These are phyloP conservation scores for Suillus variegatus DNA, from an alignment of 768 basidiomycete genomes.

Conservation along the genomic window DNA sequence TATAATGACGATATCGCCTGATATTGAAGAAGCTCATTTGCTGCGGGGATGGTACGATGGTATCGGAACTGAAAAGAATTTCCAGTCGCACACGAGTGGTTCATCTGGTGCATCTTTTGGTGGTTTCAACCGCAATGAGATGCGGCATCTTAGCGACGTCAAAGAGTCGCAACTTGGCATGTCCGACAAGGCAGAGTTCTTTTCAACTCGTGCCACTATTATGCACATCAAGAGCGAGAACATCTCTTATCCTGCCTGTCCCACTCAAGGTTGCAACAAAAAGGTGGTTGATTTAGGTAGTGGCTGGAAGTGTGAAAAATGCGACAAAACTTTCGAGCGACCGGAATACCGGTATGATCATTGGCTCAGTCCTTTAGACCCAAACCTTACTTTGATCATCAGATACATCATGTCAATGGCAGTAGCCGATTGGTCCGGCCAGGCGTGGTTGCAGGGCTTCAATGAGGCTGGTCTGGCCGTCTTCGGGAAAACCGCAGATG, in stretches of 20 bases:
- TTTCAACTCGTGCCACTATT: slow-evolving; percentile 79
- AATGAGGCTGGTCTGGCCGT: slow-evolving; percentile 84
- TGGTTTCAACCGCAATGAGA: slow-evolving; percentile 68
- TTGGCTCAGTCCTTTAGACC: background rate
- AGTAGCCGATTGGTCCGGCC: slow-evolving; percentile 86
- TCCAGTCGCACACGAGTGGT: slow-evolving; percentile 68
- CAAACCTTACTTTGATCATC: slow-evolving; percentile 8
- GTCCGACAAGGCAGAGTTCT: slow-evolving; percentile 78
- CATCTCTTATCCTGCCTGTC: slow-evolving; percentile 89
- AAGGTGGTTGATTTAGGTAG: slow-evolving; percentile 74
- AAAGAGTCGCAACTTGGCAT: slow-evolving; percentile 76
- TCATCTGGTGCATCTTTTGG: slow-evolving; percentile 38
- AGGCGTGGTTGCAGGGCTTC: slow-evolving; percentile 93
- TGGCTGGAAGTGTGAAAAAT: slow-evolving; percentile 94
- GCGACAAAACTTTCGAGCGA: slow-evolving; percentile 63
- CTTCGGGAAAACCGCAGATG: slow-evolving; percentile 78
- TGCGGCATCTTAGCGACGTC: slow-evolving; percentile 74
- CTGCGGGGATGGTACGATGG: slow-evolving; percentile 93
- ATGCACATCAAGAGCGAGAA: slow-evolving; percentile 86
- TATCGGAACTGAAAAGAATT: slow-evolving; percentile 59
- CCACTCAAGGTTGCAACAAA: slow-evolving; percentile 79
- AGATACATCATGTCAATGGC: slow-evolving; percentile 86
- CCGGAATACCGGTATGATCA: slow-evolving; percentile 78
- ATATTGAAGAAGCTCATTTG: slow-evolving; percentile 84
- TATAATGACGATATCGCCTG: slow-evolving; percentile 83